These are phyloP conservation scores for Ceratobasidium sp. DNA, from an alignment of 1,284 basidiomycete species.

Conservation along the genomic window DNA sequence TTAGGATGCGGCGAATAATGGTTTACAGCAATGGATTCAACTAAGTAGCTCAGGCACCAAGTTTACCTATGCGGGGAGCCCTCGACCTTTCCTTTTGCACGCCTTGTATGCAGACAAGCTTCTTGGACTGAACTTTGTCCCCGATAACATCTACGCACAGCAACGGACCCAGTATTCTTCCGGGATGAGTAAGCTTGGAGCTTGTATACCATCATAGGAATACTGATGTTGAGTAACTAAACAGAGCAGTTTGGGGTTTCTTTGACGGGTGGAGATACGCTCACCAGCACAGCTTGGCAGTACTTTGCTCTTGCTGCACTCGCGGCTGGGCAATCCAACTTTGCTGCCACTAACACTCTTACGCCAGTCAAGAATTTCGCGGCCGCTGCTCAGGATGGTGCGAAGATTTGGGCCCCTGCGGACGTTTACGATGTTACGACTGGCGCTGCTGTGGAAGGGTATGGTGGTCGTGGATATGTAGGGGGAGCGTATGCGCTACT, in stretches of 20 bases:
- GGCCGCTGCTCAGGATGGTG: not conserved
- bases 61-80: slow-evolving; percentile 12
- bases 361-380: slow-evolving; percentile 18
- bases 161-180: slow-evolving; percentile 18
- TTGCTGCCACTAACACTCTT: not conserved
- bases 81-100: slow-evolving; percentile 8
- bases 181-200: not conserved
- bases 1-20: slow-evolving; percentile 19
- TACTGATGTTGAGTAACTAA: not conserved
- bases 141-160: slow-evolving; percentile 19
- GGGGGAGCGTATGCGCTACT: slow-evolving; percentile 13
- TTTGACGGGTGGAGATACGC: not conserved
- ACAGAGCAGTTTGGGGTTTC: slow-evolving; percentile 26
- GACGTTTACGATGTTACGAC: slow-evolving; percentile 25
- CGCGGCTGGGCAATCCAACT: not conserved
- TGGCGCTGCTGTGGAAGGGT: slow-evolving; percentile 1
- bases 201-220: not conserved
- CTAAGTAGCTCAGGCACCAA: slow-evolving; percentile 20
- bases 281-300: slow-evolving; percentile 14
- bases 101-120: slow-evolving; percentile 24
- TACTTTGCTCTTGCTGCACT: slow-evolving; percentile 28
- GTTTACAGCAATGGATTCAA: slow-evolving; percentile 26
- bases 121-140: slow-evolving; percentile 28
- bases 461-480: slow-evolving; percentile 1
- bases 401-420: slow-evolving; percentile 1